Conservation (phyloP, 2,329 filamentous ascomycete genomes). For the Pseudogymnoascus sp. region DNA sequence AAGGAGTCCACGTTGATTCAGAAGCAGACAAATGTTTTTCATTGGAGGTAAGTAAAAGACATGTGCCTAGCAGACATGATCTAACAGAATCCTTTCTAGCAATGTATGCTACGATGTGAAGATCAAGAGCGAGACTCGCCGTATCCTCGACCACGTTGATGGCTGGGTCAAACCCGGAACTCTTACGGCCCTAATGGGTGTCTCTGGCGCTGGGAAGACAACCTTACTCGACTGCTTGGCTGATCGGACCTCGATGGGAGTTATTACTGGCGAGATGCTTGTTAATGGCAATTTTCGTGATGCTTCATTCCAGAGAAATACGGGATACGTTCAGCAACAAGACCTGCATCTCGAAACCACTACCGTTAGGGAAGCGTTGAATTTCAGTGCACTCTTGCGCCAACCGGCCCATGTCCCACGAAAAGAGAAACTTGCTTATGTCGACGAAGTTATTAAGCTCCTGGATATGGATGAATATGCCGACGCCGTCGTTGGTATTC, state of each 20-base stretch:
- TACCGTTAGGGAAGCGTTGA: slow-evolving; percentile 81
- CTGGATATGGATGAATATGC: slow-evolving; percentile 61
- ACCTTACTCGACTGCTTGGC: slow-evolving; percentile 80
- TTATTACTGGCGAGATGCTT: slow-evolving; percentile 75
- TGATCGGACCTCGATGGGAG: slow-evolving; percentile 79
- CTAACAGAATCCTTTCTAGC: neutral
- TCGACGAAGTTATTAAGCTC: slow-evolving; percentile 66
- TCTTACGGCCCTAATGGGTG: slow-evolving; percentile 56
- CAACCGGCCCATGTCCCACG: slow-evolving; percentile 66
- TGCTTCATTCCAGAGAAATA: slow-evolving; percentile 67
- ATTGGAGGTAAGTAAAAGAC: slow-evolving; percentile 65
- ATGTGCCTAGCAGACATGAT: slow-evolving; percentile 24
- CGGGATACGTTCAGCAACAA: slow-evolving; percentile 82
- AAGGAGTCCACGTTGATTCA: slow-evolving; percentile 57
- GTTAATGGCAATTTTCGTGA: slow-evolving; percentile 62
- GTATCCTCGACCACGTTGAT: slow-evolving; percentile 71
- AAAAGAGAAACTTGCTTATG: slow-evolving; percentile 73
- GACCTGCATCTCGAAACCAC: slow-evolving; percentile 78
- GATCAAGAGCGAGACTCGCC: slow-evolving; percentile 54
- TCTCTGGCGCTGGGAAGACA: slow-evolving; percentile 72
- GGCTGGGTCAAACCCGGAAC: slow-evolving; percentile 72
- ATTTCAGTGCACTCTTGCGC: slow-evolving; percentile 78
- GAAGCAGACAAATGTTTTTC: slow-evolving; percentile 62
- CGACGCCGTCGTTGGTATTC: slow-evolving; percentile 57
- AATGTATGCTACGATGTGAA: slow-evolving; percentile 60